A percentile compares a stretch with the other conserved stretches of the same genome.
Evolutionary conservation across 768 basidiomycete genomes (phyloP).

Genomic region (Agaricus sinodeliciosus): DNA sequence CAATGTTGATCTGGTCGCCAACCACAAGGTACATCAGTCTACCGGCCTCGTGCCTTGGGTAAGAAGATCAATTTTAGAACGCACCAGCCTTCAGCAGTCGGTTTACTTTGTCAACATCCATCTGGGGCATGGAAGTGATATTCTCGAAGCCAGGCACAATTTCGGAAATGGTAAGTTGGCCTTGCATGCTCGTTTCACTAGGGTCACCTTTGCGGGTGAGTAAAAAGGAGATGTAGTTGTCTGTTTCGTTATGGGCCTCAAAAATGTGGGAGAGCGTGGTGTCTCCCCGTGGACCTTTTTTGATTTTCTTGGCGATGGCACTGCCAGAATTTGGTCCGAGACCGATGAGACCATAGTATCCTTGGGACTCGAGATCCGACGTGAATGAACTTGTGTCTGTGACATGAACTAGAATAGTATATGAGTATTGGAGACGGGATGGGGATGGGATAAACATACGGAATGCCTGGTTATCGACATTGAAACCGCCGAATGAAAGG

Average conservation of each 20-base stretch:
- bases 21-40: conserved; percentile 6
- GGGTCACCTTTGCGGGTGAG: conserved; percentile 58
- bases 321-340: conserved; percentile 75
- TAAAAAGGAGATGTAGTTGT: conserved; percentile 64
- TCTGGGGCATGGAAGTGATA: conserved; percentile 54
- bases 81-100: conserved; percentile 42
- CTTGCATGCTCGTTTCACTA: conserved; percentile 35
- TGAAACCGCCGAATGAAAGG: conserved; percentile 49
- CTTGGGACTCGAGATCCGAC: conserved; percentile 49
- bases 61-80: conserved; percentile 5
- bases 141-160: conserved; percentile 54
- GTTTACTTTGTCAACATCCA: conserved; percentile 61
- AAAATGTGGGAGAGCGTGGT: conserved; percentile 63
- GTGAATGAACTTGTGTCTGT: conserved; percentile 58
- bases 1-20: conserved; percentile 60
- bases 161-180: conserved; percentile 68
- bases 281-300: conserved; percentile 40
- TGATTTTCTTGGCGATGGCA: conserved; percentile 49
- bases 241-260: conserved; percentile 42
- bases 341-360: conserved; percentile 67
- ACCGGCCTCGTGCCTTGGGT: neutral
- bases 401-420: conserved; percentile 46
- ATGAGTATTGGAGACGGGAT: neutral
- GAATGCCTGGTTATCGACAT: conserved; percentile 60
- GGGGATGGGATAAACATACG: conserved; percentile 32